phyloP scores from a whole-genome alignment of 2,329 filamentous ascomycete species.

The Neocucurbitaria cava region DNA sequence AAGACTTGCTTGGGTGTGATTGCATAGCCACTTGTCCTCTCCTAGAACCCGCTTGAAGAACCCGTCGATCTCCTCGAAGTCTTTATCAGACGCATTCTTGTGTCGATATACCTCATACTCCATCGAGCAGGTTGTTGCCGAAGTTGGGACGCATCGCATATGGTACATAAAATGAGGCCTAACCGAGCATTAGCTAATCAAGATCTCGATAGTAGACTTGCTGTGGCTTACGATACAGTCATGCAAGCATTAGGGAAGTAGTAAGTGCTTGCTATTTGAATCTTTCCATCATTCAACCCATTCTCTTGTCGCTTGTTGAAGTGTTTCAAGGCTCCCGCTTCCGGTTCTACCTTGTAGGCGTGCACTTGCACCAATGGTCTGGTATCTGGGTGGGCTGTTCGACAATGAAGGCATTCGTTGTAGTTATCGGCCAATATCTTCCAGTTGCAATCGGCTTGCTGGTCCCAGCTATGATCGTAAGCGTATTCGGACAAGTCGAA shows the following conservation, averaged over 20 bases:
- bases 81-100: slow-evolving; percentile 61
- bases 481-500: slow-evolving; percentile 1
- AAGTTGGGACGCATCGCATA: slow-evolving; percentile 59
- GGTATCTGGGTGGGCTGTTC: slow-evolving; percentile 58
- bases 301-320: background rate
- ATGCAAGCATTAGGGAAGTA: slow-evolving; percentile 14
- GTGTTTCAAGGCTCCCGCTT: slow-evolving; percentile 4
- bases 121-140: slow-evolving; percentile 59
- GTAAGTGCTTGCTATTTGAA: slow-evolving; percentile 1
- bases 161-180: slow-evolving; percentile 62
- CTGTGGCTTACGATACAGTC: slow-evolving; percentile 7
- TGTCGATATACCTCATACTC: slow-evolving; percentile 67
- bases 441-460: slow-evolving; percentile 13
- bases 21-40: slow-evolving; percentile 67
- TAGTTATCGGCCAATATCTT: slow-evolving; percentile 58
- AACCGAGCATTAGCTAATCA: background rate
- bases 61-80: slow-evolving; percentile 61
- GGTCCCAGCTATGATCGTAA: slow-evolving; percentile 12
- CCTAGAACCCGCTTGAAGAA: slow-evolving; percentile 68
- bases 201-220: no score
- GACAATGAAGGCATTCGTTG: slow-evolving; percentile 69
- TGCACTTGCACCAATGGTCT: slow-evolving; percentile 57
- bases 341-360: slow-evolving; percentile 60
- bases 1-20: slow-evolving; percentile 64
- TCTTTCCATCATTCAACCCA: background rate